phyloP scores from a whole-genome alignment of 306 rosid genomes.

The Abrus precatorius region DNA sequence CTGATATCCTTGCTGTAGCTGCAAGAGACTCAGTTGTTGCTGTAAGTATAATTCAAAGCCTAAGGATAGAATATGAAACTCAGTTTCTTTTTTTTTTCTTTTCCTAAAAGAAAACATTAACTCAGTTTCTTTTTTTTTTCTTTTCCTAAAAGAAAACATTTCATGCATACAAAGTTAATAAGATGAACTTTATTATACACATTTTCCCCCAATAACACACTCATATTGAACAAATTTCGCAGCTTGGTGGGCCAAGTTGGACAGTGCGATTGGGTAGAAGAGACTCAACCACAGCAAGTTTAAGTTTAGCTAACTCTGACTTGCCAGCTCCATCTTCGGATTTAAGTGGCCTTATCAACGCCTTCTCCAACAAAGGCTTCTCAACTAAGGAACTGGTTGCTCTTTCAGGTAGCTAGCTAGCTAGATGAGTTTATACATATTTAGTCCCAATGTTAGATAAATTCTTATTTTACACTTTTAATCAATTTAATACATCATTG shows the following conservation, averaged over 20 bases:
- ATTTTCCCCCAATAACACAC: not conserved
- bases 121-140: no score
- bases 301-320: conserved; percentile 58
- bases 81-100: no score
- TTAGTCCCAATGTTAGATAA: no score
- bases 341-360: conserved; percentile 53
- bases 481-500: no score
- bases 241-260: conserved; percentile 75
- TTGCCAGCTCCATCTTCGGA: conserved; percentile 57
- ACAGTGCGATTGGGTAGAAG: conserved; percentile 70
- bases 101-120: no score
- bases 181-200: no score
- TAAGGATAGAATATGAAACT: no score
- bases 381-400: conserved; percentile 64
- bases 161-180: no score
- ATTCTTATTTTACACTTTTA: no score
- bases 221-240: not conserved
- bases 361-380: conserved; percentile 73
- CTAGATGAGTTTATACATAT: not conserved
- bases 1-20: conserved; percentile 70
- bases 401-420: conserved; percentile 58
- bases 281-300: conserved; percentile 78
- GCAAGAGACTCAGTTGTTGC: conserved; percentile 73
- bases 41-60: conserved; percentile 44
- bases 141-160: no score